Percentiles rank a stretch among this genome's conserved stretches.
phyloP scores from a whole-genome alignment of 2,329 filamentous ascomycete species.

The Claviceps sp. region DNA sequence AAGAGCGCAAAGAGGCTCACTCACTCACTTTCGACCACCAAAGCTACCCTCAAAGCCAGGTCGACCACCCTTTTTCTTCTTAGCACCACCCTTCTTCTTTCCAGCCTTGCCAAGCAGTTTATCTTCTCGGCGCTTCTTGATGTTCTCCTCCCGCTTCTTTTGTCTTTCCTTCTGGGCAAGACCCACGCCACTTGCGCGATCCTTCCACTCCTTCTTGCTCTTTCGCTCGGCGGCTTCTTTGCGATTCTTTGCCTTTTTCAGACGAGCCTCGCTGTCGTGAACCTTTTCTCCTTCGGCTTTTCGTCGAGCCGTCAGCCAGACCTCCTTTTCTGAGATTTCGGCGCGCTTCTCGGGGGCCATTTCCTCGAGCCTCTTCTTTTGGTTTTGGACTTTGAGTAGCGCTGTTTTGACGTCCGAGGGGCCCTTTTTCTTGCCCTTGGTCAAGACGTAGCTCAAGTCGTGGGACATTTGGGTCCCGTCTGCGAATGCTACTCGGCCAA shows the following conservation, averaged over 20 bases:
- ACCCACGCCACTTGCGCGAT: slow-evolving; percentile 57
- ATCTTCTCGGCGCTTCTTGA: slow-evolving; percentile 60
- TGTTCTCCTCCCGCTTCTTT: slow-evolving; percentile 69
- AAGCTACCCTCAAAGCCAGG: slow-evolving; percentile 61
- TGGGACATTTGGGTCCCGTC: slow-evolving; percentile 73
- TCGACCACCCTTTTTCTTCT: slow-evolving; percentile 37
- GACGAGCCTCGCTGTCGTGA: slow-evolving; percentile 67
- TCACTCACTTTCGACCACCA: slow-evolving; percentile 34
- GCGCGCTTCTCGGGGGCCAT: slow-evolving; percentile 70
- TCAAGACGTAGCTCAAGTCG: slow-evolving; percentile 47
- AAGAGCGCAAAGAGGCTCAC: not conserved
- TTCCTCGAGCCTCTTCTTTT: slow-evolving; percentile 63
- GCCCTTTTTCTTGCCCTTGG: slow-evolving; percentile 54
- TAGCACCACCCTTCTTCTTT: slow-evolving; percentile 39
- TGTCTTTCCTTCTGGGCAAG: slow-evolving; percentile 68
- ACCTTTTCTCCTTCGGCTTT: slow-evolving; percentile 82
- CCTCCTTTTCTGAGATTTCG: slow-evolving; percentile 84
- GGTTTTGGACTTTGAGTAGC: slow-evolving; percentile 73
- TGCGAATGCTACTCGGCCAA: slow-evolving; percentile 80
- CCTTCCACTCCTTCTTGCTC: slow-evolving; percentile 78
- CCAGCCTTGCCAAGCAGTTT: slow-evolving; percentile 47
- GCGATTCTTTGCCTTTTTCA: slow-evolving; percentile 91
- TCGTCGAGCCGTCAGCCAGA: slow-evolving; percentile 84
- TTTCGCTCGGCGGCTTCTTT: slow-evolving; percentile 84
- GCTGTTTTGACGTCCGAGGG: slow-evolving; percentile 76